Evolutionary conservation across 2,329 filamentous ascomycete species (phyloP).

Genomic region (Claviceps digitariae): DNA sequence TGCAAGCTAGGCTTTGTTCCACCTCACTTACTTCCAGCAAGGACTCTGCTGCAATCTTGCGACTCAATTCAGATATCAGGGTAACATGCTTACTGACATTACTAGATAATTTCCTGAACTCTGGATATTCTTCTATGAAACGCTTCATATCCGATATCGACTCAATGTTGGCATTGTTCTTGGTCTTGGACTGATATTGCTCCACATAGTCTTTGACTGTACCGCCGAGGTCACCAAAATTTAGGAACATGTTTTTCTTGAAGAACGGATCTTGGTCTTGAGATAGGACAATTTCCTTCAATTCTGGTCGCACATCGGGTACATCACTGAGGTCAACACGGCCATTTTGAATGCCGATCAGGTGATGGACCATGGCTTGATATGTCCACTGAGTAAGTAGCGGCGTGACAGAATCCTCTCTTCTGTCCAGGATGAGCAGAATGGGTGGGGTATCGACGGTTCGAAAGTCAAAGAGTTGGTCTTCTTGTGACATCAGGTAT

Average conservation of each 20-base stretch:
- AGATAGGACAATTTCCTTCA: constrained; percentile 88
- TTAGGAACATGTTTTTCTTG: constrained; percentile 97
- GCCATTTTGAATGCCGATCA: constrained; percentile 90
- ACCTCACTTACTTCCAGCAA: constrained; percentile 94
- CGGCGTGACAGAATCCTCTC: constrained; percentile 90
- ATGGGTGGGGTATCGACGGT: constrained; percentile 92
- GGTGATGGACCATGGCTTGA: constrained; percentile 98
- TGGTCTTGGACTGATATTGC: constrained; percentile 96
- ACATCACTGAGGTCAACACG: constrained; percentile 77
- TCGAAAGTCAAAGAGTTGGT: constrained; percentile 91
- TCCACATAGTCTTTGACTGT: constrained; percentile 98
- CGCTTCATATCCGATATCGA: constrained; percentile 98
- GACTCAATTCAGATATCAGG: constrained; percentile 81
- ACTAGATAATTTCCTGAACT: constrained; percentile 91
- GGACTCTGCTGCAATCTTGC: constrained; percentile 72
- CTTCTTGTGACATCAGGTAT: constrained; percentile 89
- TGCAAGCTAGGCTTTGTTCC: constrained; percentile 92
- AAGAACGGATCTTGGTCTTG: constrained; percentile 98
- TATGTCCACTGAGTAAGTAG: constrained; percentile 97
- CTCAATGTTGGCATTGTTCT: constrained; percentile 89
- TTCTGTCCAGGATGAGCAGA: constrained; percentile 74
- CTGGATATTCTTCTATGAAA: constrained; percentile 96
- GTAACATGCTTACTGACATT: constrained; percentile 99
- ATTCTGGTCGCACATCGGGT: constrained; percentile 70
- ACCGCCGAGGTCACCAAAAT: constrained; percentile 88